Conservation (phyloP, 495 filamentous ascomycete genomes). For the Xylaria telfairii region DNA sequence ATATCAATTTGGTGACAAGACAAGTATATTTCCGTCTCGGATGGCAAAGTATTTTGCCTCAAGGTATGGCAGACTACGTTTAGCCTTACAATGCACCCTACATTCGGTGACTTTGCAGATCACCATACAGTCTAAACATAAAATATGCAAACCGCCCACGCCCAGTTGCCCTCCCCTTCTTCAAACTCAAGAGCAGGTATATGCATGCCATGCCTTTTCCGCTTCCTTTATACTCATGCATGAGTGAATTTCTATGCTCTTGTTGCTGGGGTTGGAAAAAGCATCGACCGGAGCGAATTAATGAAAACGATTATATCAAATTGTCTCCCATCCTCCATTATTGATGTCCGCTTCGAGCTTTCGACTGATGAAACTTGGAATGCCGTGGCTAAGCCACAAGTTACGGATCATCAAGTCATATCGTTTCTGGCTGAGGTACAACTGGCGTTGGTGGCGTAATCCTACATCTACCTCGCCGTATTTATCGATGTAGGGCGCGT, state of each 20-base stretch:
- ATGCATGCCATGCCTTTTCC: not conserved
- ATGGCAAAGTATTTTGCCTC: not conserved
- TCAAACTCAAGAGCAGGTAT: not conserved
- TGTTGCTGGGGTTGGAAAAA: not conserved
- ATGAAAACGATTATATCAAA: slow-evolving; percentile 48
- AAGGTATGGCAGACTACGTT: not conserved
- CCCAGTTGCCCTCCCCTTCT: not conserved
- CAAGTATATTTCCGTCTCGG: not conserved
- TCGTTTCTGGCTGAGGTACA: slow-evolving; percentile 90
- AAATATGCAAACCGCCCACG: slow-evolving; percentile 2
- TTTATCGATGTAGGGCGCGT: slow-evolving; percentile 91
- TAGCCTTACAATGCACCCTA: not conserved
- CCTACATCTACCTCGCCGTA: slow-evolving; percentile 93
- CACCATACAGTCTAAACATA: not conserved
- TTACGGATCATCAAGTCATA: slow-evolving; percentile 87
- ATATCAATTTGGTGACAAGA: not conserved
- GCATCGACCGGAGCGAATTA: not conserved
- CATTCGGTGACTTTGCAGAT: not conserved
- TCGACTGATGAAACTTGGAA: slow-evolving; percentile 87
- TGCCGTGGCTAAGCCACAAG: slow-evolving; percentile 84
- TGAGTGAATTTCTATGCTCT: not conserved
- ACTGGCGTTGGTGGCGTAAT: slow-evolving; percentile 78
- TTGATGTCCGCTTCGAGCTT: slow-evolving; percentile 95
- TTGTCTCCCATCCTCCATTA: slow-evolving; percentile 95
- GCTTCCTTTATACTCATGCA: slow-evolving; percentile 1